phyloP scores from a whole-genome alignment of 1,284 basidiomycete species.

The Trichosporon sp. region DNA sequence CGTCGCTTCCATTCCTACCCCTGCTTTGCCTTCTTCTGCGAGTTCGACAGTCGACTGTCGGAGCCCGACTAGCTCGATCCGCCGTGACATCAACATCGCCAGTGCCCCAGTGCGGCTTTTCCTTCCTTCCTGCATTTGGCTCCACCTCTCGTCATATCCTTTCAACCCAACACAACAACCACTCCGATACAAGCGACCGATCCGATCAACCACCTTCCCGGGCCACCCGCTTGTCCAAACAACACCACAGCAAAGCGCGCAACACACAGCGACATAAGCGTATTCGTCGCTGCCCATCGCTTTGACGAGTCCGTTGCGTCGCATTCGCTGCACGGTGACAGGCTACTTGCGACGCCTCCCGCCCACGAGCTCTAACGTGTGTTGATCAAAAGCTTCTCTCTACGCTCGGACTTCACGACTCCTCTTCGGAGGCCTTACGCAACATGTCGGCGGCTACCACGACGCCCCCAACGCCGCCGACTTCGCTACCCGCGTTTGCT shows the following conservation, averaged over 20 bases:
- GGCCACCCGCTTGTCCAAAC: neutral
- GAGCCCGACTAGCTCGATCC: neutral
- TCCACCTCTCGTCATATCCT: neutral
- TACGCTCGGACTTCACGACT: neutral
- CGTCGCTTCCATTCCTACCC: neutral
- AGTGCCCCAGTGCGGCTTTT: neutral
- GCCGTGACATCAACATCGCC: neutral
- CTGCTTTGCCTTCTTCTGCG: neutral
- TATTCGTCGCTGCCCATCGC: neutral
- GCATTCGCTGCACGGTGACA: neutral
- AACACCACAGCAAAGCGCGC: neutral
- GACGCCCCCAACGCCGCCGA: slow-evolving; percentile 32
- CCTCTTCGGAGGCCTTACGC: slow-evolving; percentile 3
- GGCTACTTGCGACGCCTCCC: neutral
- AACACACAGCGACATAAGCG: neutral
- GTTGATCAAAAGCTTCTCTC: neutral
- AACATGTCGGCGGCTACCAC: slow-evolving; percentile 16
- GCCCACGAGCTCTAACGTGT: neutral
- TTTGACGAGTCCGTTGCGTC: neutral
- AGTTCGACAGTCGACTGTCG: neutral
- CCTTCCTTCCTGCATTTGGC: neutral
- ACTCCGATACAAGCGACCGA: slow-evolving; percentile 9
- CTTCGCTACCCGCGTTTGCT: slow-evolving; percentile 26
- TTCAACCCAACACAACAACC: slow-evolving; percentile 1
- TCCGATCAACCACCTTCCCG: neutral